These are phyloP conservation scores for Solanum verrucosum DNA, from an alignment of 257 asterid species.

Conservation along the genomic window DNA sequence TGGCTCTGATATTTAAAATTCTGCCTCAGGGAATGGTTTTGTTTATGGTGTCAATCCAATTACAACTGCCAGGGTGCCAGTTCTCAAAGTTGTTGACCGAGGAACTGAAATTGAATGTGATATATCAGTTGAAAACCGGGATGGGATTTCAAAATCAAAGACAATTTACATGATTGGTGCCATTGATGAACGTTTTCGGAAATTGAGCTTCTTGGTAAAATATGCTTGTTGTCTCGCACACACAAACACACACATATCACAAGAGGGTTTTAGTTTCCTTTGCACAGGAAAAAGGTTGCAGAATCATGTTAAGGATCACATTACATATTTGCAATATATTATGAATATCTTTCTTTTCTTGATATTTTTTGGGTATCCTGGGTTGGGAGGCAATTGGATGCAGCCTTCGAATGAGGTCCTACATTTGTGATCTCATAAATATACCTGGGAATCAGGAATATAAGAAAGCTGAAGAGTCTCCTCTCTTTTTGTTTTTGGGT, in stretches of 20 bases:
- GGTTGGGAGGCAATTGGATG: neutral
- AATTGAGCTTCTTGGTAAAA: constrained; percentile 85
- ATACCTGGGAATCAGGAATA: neutral
- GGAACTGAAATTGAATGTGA: constrained; percentile 98
- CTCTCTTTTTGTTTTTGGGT: neutral
- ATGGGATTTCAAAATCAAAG: constrained; percentile 76
- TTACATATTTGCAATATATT: neutral
- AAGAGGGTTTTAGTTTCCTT: neutral
- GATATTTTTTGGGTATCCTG: neutral
- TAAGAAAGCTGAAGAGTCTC: neutral
- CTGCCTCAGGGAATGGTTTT: constrained; percentile 63
- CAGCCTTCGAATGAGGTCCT: neutral
- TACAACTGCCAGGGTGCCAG: constrained; percentile 84
- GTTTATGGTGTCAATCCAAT: constrained; percentile 71
- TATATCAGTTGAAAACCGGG: constrained; percentile 89
- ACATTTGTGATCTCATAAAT: neutral
- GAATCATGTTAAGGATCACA: neutral
- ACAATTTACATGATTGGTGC: constrained; percentile 59
- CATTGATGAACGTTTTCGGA: constrained; percentile 80
- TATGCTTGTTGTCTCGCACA: neutral
- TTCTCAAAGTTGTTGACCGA: constrained; percentile 80
- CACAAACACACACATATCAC: neutral
- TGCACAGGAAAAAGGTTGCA: neutral
- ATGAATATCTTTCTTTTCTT: neutral
- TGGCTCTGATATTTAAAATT: neutral